phyloP scores from a whole-genome alignment of 108 stramenopile genomes.

The Craspedostauros australis region DNA sequence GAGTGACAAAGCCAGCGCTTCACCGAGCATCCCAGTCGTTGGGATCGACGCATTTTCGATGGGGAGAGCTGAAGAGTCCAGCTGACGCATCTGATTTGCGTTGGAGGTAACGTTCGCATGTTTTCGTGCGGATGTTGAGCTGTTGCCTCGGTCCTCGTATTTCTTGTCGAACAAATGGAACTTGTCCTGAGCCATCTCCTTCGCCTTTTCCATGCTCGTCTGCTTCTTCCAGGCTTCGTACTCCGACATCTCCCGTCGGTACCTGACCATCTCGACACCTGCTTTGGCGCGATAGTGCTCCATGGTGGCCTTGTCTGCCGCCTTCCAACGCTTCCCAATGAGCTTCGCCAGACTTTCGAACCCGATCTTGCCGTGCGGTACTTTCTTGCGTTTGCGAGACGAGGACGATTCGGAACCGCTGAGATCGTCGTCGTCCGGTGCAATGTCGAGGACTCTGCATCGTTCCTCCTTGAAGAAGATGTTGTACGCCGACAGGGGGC shows the following conservation, averaged over 20 bases:
- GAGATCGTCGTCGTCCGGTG: slow-evolving; percentile 5
- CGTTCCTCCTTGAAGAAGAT: slow-evolving; percentile 24
- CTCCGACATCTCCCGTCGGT: slow-evolving; percentile 61
- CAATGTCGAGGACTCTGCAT: slow-evolving; percentile 3
- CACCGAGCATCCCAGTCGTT: too few relatives aligned
- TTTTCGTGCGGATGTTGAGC: too few relatives aligned
- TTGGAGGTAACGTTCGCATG: too few relatives aligned
- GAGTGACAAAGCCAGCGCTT: too few relatives aligned
- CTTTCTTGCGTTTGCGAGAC: slow-evolving; percentile 2
- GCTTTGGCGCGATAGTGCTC: slow-evolving; percentile 58
- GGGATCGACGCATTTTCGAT: too few relatives aligned
- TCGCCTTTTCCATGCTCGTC: too few relatives aligned
- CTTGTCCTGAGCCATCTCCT: too few relatives aligned
- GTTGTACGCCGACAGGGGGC: slow-evolving; percentile 59
- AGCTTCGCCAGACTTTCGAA: slow-evolving; percentile 68
- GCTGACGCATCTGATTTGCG: too few relatives aligned
- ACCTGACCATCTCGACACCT: slow-evolving; percentile 58
- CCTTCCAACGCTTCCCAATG: slow-evolving; percentile 69
- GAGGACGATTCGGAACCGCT: slow-evolving; percentile 11
- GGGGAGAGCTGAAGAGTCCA: too few relatives aligned
- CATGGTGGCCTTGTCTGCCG: slow-evolving; percentile 30
- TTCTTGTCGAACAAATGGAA: too few relatives aligned
- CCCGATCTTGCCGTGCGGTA: slow-evolving; percentile 69
- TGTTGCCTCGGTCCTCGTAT: too few relatives aligned
- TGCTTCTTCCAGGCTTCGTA: too few relatives aligned